These are phyloP conservation scores for Tripidium arundinaceum DNA, from an alignment of 202 grass and related monocot species.

Conservation along the genomic window DNA sequence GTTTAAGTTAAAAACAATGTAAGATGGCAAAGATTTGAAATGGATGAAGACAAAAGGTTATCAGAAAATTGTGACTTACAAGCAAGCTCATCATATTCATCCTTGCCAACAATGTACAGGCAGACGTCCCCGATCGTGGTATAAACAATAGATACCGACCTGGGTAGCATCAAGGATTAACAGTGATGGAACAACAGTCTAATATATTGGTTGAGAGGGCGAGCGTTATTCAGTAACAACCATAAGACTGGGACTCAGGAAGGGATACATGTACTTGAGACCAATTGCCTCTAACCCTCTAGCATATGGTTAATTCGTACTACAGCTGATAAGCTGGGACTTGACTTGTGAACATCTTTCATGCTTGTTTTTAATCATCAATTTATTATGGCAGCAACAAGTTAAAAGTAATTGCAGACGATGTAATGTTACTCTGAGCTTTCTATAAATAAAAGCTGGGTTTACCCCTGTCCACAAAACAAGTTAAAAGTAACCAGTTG, in stretches of 20 bases:
- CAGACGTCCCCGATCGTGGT: conserved; percentile 88
- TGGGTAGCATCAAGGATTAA: conserved; percentile 2
- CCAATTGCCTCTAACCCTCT: not conserved
- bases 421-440: too few relatives aligned
- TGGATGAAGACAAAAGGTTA: not conserved
- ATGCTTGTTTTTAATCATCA: not conserved
- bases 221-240: not conserved
- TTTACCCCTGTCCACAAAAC: too few relatives aligned
- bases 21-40: not conserved
- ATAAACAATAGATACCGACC: conserved; percentile 94
- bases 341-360: not conserved
- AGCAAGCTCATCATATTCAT: conserved; percentile 98
- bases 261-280: not conserved
- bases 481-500: not conserved
- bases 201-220: not conserved
- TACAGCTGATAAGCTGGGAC: not conserved
- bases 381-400: not conserved
- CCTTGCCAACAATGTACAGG: conserved; percentile 92
- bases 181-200: not conserved
- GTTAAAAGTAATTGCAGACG: too few relatives aligned
- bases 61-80: conserved; percentile 45
- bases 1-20: not conserved
- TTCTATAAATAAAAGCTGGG: too few relatives aligned
- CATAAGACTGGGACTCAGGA: not conserved
- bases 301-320: not conserved